phyloP scores from a whole-genome alignment of 148 eudicot genomes.

The Amaranthus hypochondriacus region DNA sequence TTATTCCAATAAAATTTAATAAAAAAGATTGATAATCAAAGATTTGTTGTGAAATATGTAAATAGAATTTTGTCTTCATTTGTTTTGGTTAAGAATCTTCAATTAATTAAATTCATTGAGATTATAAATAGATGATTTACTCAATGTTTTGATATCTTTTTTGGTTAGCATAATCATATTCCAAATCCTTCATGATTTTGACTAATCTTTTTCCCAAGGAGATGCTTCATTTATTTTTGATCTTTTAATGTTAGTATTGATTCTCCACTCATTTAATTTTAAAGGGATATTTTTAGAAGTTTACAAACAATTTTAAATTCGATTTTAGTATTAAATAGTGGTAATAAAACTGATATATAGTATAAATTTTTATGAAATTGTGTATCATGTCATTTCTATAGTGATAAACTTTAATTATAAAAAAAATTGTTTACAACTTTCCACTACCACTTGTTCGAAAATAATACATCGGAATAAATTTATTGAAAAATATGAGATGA shows the following conservation, averaged over 20 bases:
- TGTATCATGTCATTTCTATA: too few species aligned
- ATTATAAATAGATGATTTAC: constrained; percentile 1
- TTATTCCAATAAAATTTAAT: neutral
- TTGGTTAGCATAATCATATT: constrained; percentile 6
- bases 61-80: constrained; percentile 1
- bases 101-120: constrained; percentile 2
- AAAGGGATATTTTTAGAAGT: neutral
- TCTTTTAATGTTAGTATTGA: neutral
- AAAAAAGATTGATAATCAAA: constrained; percentile 6
- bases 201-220: neutral
- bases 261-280: neutral
- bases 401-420: too few species aligned
- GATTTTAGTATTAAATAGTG: too few species aligned
- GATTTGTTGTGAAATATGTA: constrained; percentile 16
- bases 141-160: neutral
- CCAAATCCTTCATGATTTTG: neutral
- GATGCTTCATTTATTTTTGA: neutral
- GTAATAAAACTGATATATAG: too few species aligned
- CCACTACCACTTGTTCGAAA: too few species aligned
- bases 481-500: too few species aligned
- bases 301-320: neutral
- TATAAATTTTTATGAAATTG: too few species aligned
- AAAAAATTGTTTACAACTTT: too few species aligned
- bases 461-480: too few species aligned
- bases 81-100: constrained; percentile 12